phyloP scores from a whole-genome alignment of 192 early-diverging fungal species.

The Irineochytrium annulatum region DNA sequence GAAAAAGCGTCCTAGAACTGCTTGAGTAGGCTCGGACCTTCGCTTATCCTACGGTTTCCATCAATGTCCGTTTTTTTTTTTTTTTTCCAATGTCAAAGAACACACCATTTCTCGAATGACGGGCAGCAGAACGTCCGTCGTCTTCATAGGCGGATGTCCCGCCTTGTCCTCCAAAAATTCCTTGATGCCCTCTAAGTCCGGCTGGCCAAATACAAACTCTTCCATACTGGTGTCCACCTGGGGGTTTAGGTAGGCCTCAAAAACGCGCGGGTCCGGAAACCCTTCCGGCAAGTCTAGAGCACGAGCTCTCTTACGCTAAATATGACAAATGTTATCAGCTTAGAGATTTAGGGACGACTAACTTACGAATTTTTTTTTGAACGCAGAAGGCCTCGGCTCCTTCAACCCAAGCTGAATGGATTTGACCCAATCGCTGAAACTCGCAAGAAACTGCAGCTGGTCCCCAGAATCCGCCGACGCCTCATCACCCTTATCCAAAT shows the following conservation, averaged over 20 bases:
- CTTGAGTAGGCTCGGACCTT: background rate
- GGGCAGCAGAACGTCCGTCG: constrained; percentile 66
- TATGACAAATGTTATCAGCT: no score
- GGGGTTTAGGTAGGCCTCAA: constrained; percentile 76
- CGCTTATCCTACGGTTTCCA: background rate
- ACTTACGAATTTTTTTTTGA: background rate
- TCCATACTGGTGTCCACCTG: constrained; percentile 60
- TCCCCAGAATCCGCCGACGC: background rate
- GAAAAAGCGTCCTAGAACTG: background rate
- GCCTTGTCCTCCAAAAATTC: constrained; percentile 58
- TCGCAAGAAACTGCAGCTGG: constrained; percentile 35
- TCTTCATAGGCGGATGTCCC: constrained; percentile 61
- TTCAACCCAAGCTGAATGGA: constrained; percentile 39
- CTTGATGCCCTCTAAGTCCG: constrained; percentile 64
- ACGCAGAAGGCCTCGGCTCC: background rate
- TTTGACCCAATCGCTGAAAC: constrained; percentile 58
- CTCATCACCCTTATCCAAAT: constrained; percentile 42
- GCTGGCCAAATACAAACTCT: constrained; percentile 68
- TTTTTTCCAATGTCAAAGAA: background rate
- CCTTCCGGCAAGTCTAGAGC: constrained; percentile 62
- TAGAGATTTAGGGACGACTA: background rate
- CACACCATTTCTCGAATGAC: constrained; percentile 51
- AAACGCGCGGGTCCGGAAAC: constrained; percentile 78
- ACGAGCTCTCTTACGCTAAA: constrained; percentile 39
- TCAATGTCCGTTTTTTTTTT: no score